These are phyloP conservation scores for Mikania micrantha DNA, from an alignment of 129 eudicot species.

Conservation along the genomic window DNA sequence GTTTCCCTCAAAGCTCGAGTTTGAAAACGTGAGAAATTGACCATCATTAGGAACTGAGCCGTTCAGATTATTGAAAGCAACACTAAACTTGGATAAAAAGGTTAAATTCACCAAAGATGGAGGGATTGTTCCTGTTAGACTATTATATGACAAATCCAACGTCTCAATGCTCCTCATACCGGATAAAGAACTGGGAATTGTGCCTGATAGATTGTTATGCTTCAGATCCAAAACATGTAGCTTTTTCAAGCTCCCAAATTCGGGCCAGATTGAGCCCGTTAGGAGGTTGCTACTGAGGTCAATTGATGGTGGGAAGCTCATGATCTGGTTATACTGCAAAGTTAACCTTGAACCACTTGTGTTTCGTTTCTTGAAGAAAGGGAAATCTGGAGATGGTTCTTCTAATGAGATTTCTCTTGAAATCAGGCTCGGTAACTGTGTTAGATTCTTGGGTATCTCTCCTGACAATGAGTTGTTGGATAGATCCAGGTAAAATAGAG, in stretches of 20 bases:
- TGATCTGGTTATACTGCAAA: slow-evolving; percentile 41
- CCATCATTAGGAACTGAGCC: slow-evolving; percentile 38
- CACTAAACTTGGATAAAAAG: slow-evolving; percentile 47
- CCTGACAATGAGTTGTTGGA: slow-evolving; percentile 69
- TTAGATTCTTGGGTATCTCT: slow-evolving; percentile 50
- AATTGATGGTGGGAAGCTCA: slow-evolving; percentile 51
- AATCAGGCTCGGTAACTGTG: slow-evolving; percentile 41
- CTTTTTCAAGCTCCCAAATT: slow-evolving; percentile 52
- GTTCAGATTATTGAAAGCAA: slow-evolving; percentile 46
- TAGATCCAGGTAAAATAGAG: slow-evolving; percentile 63
- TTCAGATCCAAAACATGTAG: slow-evolving; percentile 50
- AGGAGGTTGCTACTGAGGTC: slow-evolving; percentile 51
- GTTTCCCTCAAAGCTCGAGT: slow-evolving; percentile 61
- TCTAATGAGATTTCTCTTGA: slow-evolving; percentile 34
- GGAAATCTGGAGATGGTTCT: slow-evolving; percentile 55
- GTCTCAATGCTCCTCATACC: slow-evolving; percentile 49
- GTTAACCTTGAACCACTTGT: slow-evolving; percentile 20
- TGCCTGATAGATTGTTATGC: slow-evolving; percentile 48
- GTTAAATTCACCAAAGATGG: slow-evolving; percentile 36
- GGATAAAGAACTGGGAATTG: slow-evolving; percentile 43
- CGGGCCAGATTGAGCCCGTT: slow-evolving; percentile 60
- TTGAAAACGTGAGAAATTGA: slow-evolving; percentile 47
- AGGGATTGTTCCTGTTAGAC: slow-evolving; percentile 49
- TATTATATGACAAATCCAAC: slow-evolving; percentile 58
- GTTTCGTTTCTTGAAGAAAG: slow-evolving; percentile 46